Percentiles rank a stretch among this genome's conserved stretches.
phyloP scores from a whole-genome alignment of 1,139 yeast genomes.

The Yamadazyma oceani region DNA sequence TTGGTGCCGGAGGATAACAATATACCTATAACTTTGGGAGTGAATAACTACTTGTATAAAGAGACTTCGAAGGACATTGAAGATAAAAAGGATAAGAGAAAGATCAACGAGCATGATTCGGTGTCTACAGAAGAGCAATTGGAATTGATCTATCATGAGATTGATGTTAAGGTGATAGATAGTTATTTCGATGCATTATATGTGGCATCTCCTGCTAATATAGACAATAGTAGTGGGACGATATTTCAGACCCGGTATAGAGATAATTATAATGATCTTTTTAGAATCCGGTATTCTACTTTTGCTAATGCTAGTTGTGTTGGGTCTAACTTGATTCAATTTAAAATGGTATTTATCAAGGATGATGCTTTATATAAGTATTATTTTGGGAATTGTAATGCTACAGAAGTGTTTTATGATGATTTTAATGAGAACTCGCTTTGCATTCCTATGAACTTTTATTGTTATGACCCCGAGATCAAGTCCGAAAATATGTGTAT shows the following conservation, averaged over 20 bases:
- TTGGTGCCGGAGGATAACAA: conserved; percentile 8
- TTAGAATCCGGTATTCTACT: conserved; percentile 14
- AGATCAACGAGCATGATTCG: no score
- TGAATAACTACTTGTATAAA: conserved; percentile 15
- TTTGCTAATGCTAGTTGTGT: conserved; percentile 10
- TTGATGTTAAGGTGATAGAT: conserved; percentile 14
- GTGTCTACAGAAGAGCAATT: not conserved
- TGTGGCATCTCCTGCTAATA: conserved; percentile 13
- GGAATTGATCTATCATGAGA: conserved; percentile 13
- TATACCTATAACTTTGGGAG: conserved; percentile 15
- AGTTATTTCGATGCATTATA: conserved; percentile 12
- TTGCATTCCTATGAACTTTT: conserved; percentile 13
- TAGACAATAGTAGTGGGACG: conserved; percentile 1
- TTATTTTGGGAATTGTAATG: conserved; percentile 17
- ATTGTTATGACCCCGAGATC: conserved; percentile 12
- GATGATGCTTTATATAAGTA: conserved; percentile 11
- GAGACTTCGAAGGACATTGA: no score
- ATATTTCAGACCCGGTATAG: conserved; percentile 8
- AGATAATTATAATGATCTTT: conserved; percentile 12
- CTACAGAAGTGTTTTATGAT: conserved; percentile 10
- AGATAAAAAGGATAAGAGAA: no score
- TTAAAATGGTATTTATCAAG: conserved; percentile 13
- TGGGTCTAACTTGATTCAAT: conserved; percentile 14
- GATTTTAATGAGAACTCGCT: conserved; percentile 8
- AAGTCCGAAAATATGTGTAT: no score